Evolutionary conservation across 345 rosid species (phyloP), one percentile per base, ranked within the genome.

Genomic region (Boechera divaricarpa): DNA sequence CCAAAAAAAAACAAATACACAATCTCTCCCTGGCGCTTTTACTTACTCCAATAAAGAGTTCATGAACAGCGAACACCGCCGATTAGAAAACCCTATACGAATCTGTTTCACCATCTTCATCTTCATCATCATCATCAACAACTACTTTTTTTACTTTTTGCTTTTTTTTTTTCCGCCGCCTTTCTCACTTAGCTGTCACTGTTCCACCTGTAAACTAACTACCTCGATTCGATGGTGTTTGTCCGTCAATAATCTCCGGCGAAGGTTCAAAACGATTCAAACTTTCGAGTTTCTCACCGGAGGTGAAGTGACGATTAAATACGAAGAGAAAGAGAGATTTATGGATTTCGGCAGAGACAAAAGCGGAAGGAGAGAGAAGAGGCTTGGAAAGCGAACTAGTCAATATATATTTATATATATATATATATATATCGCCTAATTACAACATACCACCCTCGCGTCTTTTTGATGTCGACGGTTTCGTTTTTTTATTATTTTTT

Each of bases 381-480:
- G 62, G 31, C 63, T 4, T 65, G 62, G 67, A 77, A 71, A 77
- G 77, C 72, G 67, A 71, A 72, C 48, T 65, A 54, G 3, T 70
- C 35, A 58, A 3, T 56, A 48, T 75, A 41, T 76, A 53, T 69
- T 24, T n/a, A 6, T 39, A 31, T 6, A 41, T 7, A 5, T 4
- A 54, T 67, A 3, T 45, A 48, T 75, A 41, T 76, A 44, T 69
- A 71, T n/a, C 4, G 51, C 13, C 16, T 77, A 63, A 44, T 77
- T 77, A 72, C 80, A 63, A 24, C 39, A 38, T 39, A 65, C 67
- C 77, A 65, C 67, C 77, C 62, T 48, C 77, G 72, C 67, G 55
- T 65, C 81, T 77, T 65, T 71, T 65, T 63, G 73, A 77, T 77
- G 63, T 77, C 77, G 77, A 77, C 81, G 77, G 81, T 71, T 77